Percentiles rank a stretch among this genome's conserved stretches.
phyloP scores from a whole-genome alignment of 2,329 filamentous ascomycete genomes.

The Hymenoscyphus fructigenus region DNA sequence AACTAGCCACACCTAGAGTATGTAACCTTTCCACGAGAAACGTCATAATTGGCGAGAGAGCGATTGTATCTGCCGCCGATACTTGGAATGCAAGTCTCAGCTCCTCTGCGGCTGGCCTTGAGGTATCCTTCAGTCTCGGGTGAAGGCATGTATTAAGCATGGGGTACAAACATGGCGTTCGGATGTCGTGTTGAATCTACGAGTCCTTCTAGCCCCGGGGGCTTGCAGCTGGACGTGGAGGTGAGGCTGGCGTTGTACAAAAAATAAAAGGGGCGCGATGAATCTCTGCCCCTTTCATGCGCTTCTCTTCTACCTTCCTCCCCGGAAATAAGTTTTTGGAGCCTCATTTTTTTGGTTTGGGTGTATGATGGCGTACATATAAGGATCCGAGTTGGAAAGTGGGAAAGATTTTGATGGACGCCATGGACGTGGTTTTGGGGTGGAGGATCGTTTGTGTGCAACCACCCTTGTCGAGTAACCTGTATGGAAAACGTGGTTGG shows the following conservation, averaged over 20 bases:
- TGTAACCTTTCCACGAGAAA: no score
- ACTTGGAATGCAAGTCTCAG: not conserved
- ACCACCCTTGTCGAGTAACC: not conserved
- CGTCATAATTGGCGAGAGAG: not conserved
- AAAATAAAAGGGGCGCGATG: no score
- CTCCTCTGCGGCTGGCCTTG: not conserved
- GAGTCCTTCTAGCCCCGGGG: not conserved
- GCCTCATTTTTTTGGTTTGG: not conserved
- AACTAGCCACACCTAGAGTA: no score
- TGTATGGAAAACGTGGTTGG: not conserved
- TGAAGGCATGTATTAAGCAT: not conserved
- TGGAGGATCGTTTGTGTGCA: not conserved
- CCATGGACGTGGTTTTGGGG: not conserved
- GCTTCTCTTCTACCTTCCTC: not conserved
- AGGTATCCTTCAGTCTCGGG: not conserved
- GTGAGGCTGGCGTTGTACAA: not conserved
- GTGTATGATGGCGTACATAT: not conserved
- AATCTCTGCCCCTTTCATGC: no score
- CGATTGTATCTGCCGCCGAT: not conserved
- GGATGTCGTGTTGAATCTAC: not conserved
- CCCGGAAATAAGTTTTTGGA: not conserved
- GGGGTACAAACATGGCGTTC: not conserved
- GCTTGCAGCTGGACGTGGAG: not conserved
- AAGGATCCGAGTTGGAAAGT: not conserved
- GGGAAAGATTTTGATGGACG: not conserved